Base-by-base conservation (phyloP, 2,329 filamentous ascomycete genomes). In the Penicillium italicum region DNA sequence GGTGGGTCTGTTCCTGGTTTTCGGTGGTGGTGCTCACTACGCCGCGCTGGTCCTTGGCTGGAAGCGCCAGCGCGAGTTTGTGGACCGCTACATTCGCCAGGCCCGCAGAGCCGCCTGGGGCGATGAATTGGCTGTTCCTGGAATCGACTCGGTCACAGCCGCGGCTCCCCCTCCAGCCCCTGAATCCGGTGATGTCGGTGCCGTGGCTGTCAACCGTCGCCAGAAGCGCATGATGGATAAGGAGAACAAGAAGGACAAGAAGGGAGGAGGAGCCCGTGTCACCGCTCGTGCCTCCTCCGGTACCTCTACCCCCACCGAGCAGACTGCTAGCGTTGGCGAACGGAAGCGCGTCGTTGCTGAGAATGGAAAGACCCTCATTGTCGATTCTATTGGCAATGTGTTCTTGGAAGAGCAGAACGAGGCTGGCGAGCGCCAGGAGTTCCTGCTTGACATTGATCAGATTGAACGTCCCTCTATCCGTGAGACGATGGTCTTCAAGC, bases 351-450 rank as follows among this genome's bases (percentile, higher is more conserved):
- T 97, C 16, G 85, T 92, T 26, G 93, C 92, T 2, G 89, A 96
- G 79, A 99, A 99, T 67, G 94, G 94, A 63, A 99, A 97, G 79
- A 82, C 96, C 0, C 79, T 99, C 36, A 87, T 99, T 53, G 94
- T 99, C 4, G 93, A 99, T 74, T 90, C 90, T 0, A 79, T 88
- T 10, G 94, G 94, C 28, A 91, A 97, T 66, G 94, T 99, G 12
- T 99, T 90, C 70, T 80, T 99, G n/a, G 92, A 97, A 74, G 90
- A 96, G 69, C 83, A 90, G 66, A 90, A 91, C 49, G 91, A 92
- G 63, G 90, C 97, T 24, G 94, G 94, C 50, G 85, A 89, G 53
- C 82, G 85, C 31, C 84, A 89, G 63, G 90, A 97, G 71, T 96
- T 87, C 70, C 78, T 97, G 61, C 85, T 99, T 57, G 93, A 99